Evolutionary conservation across 495 filamentous ascomycete species (phyloP), one percentile per base, ranked within the genome.

Genomic region (Penicillium verhagenii): DNA sequence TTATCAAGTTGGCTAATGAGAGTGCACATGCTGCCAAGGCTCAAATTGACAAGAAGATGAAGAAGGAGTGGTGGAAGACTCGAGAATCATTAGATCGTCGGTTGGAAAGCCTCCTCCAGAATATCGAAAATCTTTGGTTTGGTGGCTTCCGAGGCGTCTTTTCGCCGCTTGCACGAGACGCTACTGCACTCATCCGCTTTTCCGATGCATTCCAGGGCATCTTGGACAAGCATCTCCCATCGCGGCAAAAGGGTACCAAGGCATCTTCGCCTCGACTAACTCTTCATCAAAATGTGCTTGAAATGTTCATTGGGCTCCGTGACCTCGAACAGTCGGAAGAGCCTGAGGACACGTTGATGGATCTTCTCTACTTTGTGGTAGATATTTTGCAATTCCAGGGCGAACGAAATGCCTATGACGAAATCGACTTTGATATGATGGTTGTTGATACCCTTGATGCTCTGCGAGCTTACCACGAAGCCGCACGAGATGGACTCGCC

Each of bases 301-400:
- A 95, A 57, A 72, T 98, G 14, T 97, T 97, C 57, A 81, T 95
- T 54, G 91, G 90, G 1, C 78, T 97, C 8, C 89, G 91, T 11
- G 83, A 90, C 63, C 81, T 91, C 3, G 81, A 78, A 1, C 74
- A 77, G 4, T 80, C 84, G 1, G 82, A 82, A 45, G 92, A 96
- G 53, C 77, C 92, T 2, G 91, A 96, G 49, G 94, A 97, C 58
- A 82, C 86, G 0, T 66, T 98, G 38, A 89, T 85, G 59, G 94
- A 98, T 67, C 73, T 98, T 44, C 79, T 98, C 1, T 96, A 96
- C 69, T 97, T 97, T 63, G 90, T 97, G 8, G 86, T 97, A 4
- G 94, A 98, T 66, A 92, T 97, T 46, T 74, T 97, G 24, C 95
- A 97, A 70, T 98, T 97, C 71, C 89, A 95, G 58, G 94, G 94